These are phyloP conservation scores for Triticum monococcum DNA, from an alignment of 176 grass and related monocot genomes.

Conservation along the genomic window DNA sequence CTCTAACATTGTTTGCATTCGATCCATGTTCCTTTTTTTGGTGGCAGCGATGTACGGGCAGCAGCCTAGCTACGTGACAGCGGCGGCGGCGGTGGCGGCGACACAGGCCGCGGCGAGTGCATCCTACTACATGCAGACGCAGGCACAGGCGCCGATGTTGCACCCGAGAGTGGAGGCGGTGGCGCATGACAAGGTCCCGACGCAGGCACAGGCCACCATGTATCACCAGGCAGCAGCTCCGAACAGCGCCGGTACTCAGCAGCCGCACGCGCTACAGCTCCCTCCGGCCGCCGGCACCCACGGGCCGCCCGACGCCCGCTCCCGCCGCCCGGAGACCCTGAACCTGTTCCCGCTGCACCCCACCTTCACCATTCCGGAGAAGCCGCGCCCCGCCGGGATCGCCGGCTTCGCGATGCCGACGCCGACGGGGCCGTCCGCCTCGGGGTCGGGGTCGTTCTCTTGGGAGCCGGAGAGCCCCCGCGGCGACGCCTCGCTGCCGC, in stretches of 20 bases:
- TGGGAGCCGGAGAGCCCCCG: not conserved
- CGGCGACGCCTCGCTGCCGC: not conserved
- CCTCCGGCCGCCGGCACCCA: not conserved
- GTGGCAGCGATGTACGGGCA: not conserved
- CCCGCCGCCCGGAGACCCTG: not conserved
- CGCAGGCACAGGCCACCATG: not conserved
- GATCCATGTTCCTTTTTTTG: not conserved
- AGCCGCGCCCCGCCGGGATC: not conserved
- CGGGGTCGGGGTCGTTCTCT: not conserved
- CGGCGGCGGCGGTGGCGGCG: too few relatives aligned
- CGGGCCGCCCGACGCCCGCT: not conserved
- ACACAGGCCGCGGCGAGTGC: not conserved
- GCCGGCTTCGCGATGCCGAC: not conserved
- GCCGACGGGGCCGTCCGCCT: not conserved
- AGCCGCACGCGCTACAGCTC: not conserved
- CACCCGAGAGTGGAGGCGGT: not conserved
- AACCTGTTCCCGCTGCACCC: conserved; percentile 15
- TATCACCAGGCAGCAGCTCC: not conserved
- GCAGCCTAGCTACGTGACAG: not conserved
- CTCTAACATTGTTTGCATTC: too few relatives aligned
- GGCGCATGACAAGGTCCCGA: not conserved
- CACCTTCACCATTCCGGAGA: not conserved
- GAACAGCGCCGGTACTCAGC: not conserved
- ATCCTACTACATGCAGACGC: not conserved
- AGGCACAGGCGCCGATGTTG: not conserved